Evolutionary conservation across 192 early-diverging fungal species (phyloP).

Genomic region (Rhizophagus prolifer): DNA sequence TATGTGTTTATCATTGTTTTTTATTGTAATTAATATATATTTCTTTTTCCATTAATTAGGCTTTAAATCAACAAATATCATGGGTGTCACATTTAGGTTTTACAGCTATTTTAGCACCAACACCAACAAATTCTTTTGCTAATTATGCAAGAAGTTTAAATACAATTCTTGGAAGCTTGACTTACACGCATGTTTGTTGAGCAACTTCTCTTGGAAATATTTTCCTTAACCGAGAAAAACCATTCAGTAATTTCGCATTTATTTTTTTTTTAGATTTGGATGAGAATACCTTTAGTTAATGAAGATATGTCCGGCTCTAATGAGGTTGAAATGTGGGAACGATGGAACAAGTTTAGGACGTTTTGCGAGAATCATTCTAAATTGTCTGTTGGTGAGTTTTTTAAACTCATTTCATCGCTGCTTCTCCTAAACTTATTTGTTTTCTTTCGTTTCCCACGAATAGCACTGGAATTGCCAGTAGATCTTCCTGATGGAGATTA

Average conservation of each 20-base stretch:
- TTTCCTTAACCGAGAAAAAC: too few species aligned
- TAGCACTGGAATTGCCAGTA: conserved; percentile 59
- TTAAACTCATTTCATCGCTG: background rate
- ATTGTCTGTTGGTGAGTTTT: conserved; percentile 51
- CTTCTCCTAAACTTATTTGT: background rate
- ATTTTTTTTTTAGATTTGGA: conserved; percentile 44
- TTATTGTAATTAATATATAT: background rate
- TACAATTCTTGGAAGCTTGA: background rate
- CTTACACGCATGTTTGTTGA: conserved; percentile 7
- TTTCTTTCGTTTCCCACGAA: background rate
- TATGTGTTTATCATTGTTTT: background rate
- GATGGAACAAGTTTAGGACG: conserved; percentile 78
- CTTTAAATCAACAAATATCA: conserved; percentile 59
- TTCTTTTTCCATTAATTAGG: conserved; percentile 24
- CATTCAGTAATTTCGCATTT: too few species aligned
- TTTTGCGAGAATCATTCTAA: conserved; percentile 69
- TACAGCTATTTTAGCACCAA: conserved; percentile 54
- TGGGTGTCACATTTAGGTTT: conserved; percentile 75
- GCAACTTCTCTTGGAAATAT: conserved; percentile 39
- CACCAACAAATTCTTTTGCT: conserved; percentile 35
- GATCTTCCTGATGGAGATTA: conserved; percentile 49
- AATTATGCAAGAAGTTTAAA: conserved; percentile 59
- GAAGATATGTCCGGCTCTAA: conserved; percentile 25
- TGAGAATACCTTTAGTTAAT: conserved; percentile 49
- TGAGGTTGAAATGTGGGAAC: conserved; percentile 59